phyloP scores from a whole-genome alignment of 805 yeast genomes.

The Maudiozyma barnettii region DNA sequence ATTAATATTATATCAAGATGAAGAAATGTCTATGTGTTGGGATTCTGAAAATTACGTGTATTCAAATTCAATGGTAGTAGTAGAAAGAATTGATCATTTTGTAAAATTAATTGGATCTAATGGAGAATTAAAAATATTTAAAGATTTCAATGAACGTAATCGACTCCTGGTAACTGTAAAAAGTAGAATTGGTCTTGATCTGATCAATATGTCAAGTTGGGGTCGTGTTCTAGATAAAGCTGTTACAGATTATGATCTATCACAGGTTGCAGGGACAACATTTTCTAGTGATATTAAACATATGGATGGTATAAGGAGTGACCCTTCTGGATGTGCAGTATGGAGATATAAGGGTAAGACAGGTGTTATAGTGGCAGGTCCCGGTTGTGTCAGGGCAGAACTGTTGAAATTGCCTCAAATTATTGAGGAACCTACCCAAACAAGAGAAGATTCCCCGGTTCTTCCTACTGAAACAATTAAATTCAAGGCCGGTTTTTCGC shows the following conservation, averaged over 20 bases:
- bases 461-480: neutral
- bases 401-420: neutral
- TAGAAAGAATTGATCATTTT: conserved; percentile 11
- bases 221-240: conserved; percentile 11
- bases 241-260: conserved; percentile 13
- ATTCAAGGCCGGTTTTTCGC: conserved; percentile 10
- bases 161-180: neutral
- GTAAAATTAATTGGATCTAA: no score
- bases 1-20: conserved; percentile 26
- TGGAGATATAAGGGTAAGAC: conserved; percentile 8
- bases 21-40: conserved; percentile 32
- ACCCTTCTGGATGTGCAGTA: conserved; percentile 3
- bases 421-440: neutral
- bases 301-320: no score
- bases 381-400: neutral
- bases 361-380: conserved; percentile 3
- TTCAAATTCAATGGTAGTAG: conserved; percentile 18
- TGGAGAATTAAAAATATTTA: neutral
- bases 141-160: neutral
- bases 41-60: conserved; percentile 15
- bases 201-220: conserved; percentile 15
- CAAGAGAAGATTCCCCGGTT: neutral
- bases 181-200: neutral
- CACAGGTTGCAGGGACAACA: conserved; percentile 6
- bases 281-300: conserved; percentile 9